Conservation (phyloP, 495 filamentous ascomycete genomes). For the Penicillium odoratum region DNA sequence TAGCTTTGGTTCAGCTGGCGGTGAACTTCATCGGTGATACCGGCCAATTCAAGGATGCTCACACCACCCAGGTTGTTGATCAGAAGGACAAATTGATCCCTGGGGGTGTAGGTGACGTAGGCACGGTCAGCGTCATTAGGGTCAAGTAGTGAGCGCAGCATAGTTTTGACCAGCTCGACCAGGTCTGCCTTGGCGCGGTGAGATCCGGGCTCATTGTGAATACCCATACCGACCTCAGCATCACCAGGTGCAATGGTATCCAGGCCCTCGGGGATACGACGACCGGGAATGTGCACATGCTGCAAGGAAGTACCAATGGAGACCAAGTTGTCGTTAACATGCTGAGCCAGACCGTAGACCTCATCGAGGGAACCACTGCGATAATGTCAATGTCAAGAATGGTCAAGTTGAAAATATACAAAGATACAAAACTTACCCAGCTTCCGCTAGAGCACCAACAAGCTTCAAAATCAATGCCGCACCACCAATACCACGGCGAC, state of each 20-base stretch:
- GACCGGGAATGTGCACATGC: slow-evolving; percentile 91
- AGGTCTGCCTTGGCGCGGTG: slow-evolving; percentile 67
- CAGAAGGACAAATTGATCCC: slow-evolving; percentile 69
- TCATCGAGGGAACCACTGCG: slow-evolving; percentile 56
- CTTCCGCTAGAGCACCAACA: slow-evolving; percentile 78
- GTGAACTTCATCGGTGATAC: slow-evolving; percentile 85
- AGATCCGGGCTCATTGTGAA: slow-evolving; percentile 93
- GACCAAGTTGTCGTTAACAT: slow-evolving; percentile 74
- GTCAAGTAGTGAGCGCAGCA: slow-evolving; percentile 83
- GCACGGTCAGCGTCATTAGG: slow-evolving; percentile 74
- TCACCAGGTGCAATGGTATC: slow-evolving; percentile 65
- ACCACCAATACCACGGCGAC: slow-evolving; percentile 86
- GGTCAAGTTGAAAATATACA: background rate
- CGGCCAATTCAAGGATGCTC: slow-evolving; percentile 83
- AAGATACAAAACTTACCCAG: slow-evolving; percentile 47
- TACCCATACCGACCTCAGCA: slow-evolving; percentile 96
- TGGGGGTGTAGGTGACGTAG: slow-evolving; percentile 66
- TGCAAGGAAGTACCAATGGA: slow-evolving; percentile 83
- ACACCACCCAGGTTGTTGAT: slow-evolving; percentile 96
- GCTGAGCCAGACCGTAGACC: slow-evolving; percentile 67
- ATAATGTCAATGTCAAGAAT: background rate
- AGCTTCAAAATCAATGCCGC: slow-evolving; percentile 91
- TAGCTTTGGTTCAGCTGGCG: slow-evolving; percentile 68
- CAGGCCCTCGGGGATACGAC: slow-evolving; percentile 44
- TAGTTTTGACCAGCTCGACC: slow-evolving; percentile 67